phyloP scores from a whole-genome alignment of 768 basidiomycete genomes.

The Pluteus cervinus region DNA sequence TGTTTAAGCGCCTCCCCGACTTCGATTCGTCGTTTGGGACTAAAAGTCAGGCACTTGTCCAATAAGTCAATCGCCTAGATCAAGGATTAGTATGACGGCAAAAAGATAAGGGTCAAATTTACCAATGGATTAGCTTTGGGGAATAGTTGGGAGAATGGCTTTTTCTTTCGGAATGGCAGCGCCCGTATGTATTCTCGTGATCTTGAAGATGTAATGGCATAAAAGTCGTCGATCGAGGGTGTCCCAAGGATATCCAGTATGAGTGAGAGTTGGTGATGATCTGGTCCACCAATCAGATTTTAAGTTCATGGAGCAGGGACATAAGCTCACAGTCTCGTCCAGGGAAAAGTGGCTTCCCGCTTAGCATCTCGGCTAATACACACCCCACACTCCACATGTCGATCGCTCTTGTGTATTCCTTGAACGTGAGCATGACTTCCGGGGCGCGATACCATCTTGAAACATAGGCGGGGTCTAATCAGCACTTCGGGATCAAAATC shows the following conservation, averaged over 20 bases:
- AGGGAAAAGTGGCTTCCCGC: conserved; percentile 89
- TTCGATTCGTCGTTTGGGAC: conserved; percentile 82
- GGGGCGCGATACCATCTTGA: conserved; percentile 93
- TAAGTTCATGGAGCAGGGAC: conserved; percentile 9
- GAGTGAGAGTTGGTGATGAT: conserved; percentile 89
- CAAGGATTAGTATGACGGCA: not conserved
- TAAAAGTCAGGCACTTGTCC: conserved; percentile 78
- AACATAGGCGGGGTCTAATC: not conserved
- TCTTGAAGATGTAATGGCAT: conserved; percentile 77
- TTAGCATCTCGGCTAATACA: conserved; percentile 86
- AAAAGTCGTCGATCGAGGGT: conserved; percentile 88
- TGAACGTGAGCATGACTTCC: conserved; percentile 97
- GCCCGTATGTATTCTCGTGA: conserved; percentile 86
- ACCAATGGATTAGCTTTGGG: conserved; percentile 69
- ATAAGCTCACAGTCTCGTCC: conserved; percentile 77
- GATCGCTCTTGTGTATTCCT: conserved; percentile 86
- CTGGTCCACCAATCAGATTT: conserved; percentile 28
- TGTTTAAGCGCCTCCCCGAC: conserved; percentile 85
- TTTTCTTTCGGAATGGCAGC: conserved; percentile 80
- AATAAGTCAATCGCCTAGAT: conserved; percentile 67
- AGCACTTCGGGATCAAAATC: not conserved
- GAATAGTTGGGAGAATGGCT: conserved; percentile 63
- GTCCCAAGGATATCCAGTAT: conserved; percentile 95
- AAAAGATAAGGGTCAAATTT: conserved; percentile 14
- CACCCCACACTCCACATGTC: conserved; percentile 88